phyloP scores from a whole-genome alignment of 2,329 filamentous ascomycete species.

The Coleophoma eucalyptorum region DNA sequence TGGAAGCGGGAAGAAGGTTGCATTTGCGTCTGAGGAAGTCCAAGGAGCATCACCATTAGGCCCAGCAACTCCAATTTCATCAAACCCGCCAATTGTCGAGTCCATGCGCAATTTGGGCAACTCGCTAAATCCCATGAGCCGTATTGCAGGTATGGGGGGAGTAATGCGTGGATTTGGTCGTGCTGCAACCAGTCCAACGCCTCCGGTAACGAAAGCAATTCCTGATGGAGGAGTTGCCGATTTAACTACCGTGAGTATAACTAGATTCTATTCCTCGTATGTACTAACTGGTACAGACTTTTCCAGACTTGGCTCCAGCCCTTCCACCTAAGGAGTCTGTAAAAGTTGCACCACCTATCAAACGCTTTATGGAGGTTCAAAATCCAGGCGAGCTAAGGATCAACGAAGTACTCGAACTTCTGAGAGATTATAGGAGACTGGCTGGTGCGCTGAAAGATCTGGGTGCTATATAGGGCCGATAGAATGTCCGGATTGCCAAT shows the following conservation, averaged over 20 bases:
- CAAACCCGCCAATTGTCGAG: conserved; percentile 65
- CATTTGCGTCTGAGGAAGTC: conserved; percentile 36
- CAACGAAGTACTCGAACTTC: conserved; percentile 67
- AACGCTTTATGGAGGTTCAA: conserved; percentile 69
- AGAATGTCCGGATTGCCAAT: too few species aligned
- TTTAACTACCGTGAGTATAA: conserved; percentile 48
- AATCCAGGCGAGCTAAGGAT: conserved; percentile 67
- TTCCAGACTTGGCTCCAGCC: conserved; percentile 53
- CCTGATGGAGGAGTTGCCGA: conserved; percentile 47
- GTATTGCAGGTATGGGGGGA: conserved; percentile 65
- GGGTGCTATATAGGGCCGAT: conserved; percentile 43
- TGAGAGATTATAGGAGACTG: conserved; percentile 72
- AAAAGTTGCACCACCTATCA: conserved; percentile 62
- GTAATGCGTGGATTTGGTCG: conserved; percentile 74
- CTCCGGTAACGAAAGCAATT: conserved; percentile 35
- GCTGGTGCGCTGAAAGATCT: conserved; percentile 60
- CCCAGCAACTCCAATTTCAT: conserved; percentile 19
- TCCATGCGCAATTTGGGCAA: conserved; percentile 79
- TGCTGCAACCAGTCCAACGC: conserved; percentile 32
- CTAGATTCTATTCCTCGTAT: background rate
- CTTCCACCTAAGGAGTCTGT: conserved; percentile 51
- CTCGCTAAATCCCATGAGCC: conserved; percentile 77
- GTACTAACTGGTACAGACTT: conserved; percentile 40
- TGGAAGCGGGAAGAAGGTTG: conserved; percentile 50
- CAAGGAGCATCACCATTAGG: conserved; percentile 24